phyloP scores from a whole-genome alignment of 495 filamentous ascomycete species.

The Lepraria neglecta region DNA sequence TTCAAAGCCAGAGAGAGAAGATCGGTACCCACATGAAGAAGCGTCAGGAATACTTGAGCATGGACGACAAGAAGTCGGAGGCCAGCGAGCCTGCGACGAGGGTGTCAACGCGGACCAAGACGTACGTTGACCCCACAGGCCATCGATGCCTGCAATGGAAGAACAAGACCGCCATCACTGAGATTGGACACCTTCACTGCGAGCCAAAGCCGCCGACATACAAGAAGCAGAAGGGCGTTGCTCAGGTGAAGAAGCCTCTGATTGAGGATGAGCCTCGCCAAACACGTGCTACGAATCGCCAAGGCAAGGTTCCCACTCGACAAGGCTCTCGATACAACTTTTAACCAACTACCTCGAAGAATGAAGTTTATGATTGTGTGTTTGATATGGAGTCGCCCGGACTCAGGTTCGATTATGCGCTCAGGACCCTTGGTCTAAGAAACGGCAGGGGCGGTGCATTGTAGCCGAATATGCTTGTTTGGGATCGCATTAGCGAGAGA shows the following conservation, averaged over 20 bases:
- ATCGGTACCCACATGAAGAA: conserved; percentile 76
- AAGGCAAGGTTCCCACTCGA: conserved; percentile 44
- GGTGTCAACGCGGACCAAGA: conserved; percentile 71
- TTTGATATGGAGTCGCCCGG: not conserved
- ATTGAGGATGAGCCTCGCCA: conserved; percentile 35
- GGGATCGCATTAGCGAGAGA: too few relatives aligned
- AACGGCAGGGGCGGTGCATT: too few relatives aligned
- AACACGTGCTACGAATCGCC: conserved; percentile 41
- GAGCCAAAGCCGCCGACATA: conserved; percentile 61
- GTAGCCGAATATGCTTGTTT: too few relatives aligned
- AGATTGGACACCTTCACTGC: conserved; percentile 77
- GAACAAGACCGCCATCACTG: conserved; percentile 68
- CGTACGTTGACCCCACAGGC: conserved; percentile 51
- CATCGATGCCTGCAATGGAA: conserved; percentile 77
- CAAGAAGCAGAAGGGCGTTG: conserved; percentile 35
- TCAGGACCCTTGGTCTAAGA: not conserved
- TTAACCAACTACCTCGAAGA: conserved; percentile 17
- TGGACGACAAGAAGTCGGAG: conserved; percentile 46
- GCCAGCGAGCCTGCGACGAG: conserved; percentile 54
- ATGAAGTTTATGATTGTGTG: not conserved
- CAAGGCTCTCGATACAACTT: conserved; percentile 45
- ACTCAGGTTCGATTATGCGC: not conserved
- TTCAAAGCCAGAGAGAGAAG: conserved; percentile 65
- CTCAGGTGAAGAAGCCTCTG: conserved; percentile 46
- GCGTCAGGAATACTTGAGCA: conserved; percentile 62